phyloP scores from a whole-genome alignment of 495 filamentous ascomycete genomes.

The Bacidia gigantensis region DNA sequence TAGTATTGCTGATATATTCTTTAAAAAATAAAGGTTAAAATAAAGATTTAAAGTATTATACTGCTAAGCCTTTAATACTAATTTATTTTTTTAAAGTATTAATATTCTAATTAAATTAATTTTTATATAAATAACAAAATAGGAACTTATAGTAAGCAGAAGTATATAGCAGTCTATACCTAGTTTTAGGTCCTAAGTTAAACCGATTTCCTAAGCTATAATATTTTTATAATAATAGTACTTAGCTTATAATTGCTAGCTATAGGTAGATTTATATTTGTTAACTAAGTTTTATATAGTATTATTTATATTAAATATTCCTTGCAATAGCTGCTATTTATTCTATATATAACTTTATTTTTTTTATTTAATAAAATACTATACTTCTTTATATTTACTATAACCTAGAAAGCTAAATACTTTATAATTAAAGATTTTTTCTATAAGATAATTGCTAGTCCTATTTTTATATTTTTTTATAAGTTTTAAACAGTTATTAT shows the following conservation, averaged over 20 bases:
- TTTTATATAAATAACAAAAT: background rate
- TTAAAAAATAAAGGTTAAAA: no score
- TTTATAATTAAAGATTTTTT: background rate
- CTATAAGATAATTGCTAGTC: background rate
- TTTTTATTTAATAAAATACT: constrained; percentile 2
- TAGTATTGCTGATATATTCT: background rate
- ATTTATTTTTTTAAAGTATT: background rate
- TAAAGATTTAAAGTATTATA: background rate
- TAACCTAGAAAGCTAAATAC: background rate
- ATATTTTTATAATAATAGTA: background rate
- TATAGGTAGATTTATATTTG: background rate
- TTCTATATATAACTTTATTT: background rate
- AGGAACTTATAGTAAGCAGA: background rate
- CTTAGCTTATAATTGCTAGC: background rate
- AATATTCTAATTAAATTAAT: background rate
- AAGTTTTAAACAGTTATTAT: background rate
- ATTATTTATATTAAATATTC: background rate
- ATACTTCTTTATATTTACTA: background rate
- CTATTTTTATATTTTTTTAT: constrained; percentile 1
- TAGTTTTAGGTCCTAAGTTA: background rate
- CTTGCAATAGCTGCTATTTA: background rate
- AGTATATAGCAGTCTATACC: background rate
- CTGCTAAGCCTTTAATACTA: background rate
- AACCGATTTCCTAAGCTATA: background rate
- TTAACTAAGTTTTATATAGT: background rate